A percentile compares a stretch with the other conserved stretches of the same genome.
phyloP scores from a whole-genome alignment of 805 yeast species.

The Candida sonorensis region DNA sequence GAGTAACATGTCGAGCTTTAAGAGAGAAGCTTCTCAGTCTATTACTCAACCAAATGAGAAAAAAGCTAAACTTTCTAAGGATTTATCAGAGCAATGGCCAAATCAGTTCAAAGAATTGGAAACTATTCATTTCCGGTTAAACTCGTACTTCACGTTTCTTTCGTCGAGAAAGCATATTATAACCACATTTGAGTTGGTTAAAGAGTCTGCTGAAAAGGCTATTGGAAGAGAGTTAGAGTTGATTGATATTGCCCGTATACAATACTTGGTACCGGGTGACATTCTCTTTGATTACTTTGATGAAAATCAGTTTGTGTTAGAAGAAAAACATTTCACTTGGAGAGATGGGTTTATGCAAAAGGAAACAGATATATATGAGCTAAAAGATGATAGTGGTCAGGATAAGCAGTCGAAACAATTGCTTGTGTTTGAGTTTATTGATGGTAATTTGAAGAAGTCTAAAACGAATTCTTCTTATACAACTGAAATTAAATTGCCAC shows the following conservation, averaged over 20 bases:
- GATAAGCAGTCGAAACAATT: conserved; percentile 38
- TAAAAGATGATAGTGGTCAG: conserved; percentile 32
- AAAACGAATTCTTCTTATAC: conserved; percentile 37
- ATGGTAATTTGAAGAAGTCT: conserved; percentile 48
- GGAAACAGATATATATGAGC: conserved; percentile 44
- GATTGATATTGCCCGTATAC: conserved; percentile 60
- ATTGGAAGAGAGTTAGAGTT: conserved; percentile 36
- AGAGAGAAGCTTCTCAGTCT: not conserved
- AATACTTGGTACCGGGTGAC: conserved; percentile 58
- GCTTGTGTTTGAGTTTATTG: conserved; percentile 70
- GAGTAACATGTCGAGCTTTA: conserved; percentile 2
- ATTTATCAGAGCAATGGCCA: conserved; percentile 23
- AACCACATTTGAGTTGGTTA: conserved; percentile 49
- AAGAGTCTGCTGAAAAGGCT: conserved; percentile 44
- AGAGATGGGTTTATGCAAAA: conserved; percentile 50
- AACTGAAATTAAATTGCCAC: conserved; percentile 42
- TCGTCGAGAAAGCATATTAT: conserved; percentile 54
- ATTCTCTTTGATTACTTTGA: conserved; percentile 71
- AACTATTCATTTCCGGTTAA: conserved; percentile 43
- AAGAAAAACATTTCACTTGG: conserved; percentile 37
- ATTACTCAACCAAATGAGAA: too few species aligned
- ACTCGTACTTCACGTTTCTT: conserved; percentile 57
- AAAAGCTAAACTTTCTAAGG: too few species aligned
- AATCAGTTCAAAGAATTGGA: conserved; percentile 33
- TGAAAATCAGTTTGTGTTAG: conserved; percentile 51